Base-by-base conservation (phyloP, 495 filamentous ascomycete species). In the Penicillium cosmopolitanum region DNA sequence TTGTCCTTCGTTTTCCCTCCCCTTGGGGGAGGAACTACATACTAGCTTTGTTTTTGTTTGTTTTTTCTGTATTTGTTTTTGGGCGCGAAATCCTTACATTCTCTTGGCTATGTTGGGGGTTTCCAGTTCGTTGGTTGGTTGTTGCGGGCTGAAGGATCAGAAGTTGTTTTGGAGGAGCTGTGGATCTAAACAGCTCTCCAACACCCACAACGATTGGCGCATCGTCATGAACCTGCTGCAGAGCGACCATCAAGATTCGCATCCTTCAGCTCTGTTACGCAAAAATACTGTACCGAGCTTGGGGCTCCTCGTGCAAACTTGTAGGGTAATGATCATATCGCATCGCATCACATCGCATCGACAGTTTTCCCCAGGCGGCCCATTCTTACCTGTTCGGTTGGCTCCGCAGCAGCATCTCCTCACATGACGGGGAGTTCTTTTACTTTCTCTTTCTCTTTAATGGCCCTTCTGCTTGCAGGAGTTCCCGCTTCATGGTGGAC, bases 181-280 rank as follows among this genome's bases (percentile, higher is more conserved):
- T 23, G 46, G 46, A 48, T 19, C 46, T 48, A 10, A 28, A 48
- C 6, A 28, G 11, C 12, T 23, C 21, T 48, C 6, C 23, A 23
- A 9, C 23, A 12, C 15, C 11, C 3, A 11, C 18, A 5, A 12
- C 19, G 5, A 53, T 42, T 53, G 51, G 54, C 8, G 5, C 23
- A 56, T 48, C 28, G 11, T 31, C 31, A 23, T 50, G 7, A 42
- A 42, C 50, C 12, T 53, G 11, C 57, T 59, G 40, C 57, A 59
- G 35, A 31, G 28, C 8, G 42, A 44, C 18, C 23, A 31, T 53
- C 31, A 25, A 53, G 51, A 28, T 59, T 50, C 50, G 36, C 40
- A 59, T 57, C 21, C 12, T 48, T 48, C 46, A 25, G 10, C 46
- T 48, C 21, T 25, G 9, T n/a, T 28, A 23, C 46, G 2, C n/a